A percentile compares a stretch with the other conserved stretches of the same genome.
These are phyloP conservation scores for Coemansia sp. DNA, from an alignment of 192 early-diverging fungal species.

Conservation along the genomic window DNA sequence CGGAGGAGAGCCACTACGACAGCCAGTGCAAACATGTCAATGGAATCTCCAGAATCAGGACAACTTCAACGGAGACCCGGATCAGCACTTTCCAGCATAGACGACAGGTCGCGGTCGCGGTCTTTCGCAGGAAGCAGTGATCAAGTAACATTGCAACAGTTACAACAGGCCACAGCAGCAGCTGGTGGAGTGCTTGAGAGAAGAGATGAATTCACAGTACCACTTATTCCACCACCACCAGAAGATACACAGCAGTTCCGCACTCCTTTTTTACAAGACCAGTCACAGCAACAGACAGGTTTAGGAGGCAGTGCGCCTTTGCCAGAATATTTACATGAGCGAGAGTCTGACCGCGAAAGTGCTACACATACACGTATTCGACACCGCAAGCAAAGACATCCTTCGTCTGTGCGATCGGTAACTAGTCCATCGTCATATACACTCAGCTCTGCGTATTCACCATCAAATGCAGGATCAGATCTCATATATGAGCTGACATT, in stretches of 20 bases:
- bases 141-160: constrained; percentile 32
- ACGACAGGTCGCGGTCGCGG: constrained; percentile 32
- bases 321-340: constrained; percentile 19
- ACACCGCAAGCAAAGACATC: constrained; percentile 30
- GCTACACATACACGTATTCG: constrained; percentile 49
- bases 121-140: constrained; percentile 42
- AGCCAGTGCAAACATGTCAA: neutral
- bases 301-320: constrained; percentile 2
- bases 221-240: constrained; percentile 40
- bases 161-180: constrained; percentile 19
- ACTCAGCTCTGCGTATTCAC: constrained; percentile 46
- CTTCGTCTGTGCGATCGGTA: constrained; percentile 28
- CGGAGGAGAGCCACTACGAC: constrained; percentile 32
- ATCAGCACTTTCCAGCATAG: neutral
- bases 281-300: neutral
- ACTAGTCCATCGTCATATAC: constrained; percentile 42
- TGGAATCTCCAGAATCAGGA: neutral
- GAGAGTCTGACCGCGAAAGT: constrained; percentile 35
- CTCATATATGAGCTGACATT: constrained; percentile 49
- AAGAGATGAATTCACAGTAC: constrained; percentile 5
- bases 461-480: constrained; percentile 49
- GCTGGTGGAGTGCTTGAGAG: neutral
- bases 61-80: neutral
- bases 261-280: constrained; percentile 28
- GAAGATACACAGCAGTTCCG: constrained; percentile 29